A percentile compares a stretch with the other conserved stretches of the same genome.
Conservation (phyloP, 805 yeast genomes). For the Groenewaldozyma tartarivorans region DNA sequence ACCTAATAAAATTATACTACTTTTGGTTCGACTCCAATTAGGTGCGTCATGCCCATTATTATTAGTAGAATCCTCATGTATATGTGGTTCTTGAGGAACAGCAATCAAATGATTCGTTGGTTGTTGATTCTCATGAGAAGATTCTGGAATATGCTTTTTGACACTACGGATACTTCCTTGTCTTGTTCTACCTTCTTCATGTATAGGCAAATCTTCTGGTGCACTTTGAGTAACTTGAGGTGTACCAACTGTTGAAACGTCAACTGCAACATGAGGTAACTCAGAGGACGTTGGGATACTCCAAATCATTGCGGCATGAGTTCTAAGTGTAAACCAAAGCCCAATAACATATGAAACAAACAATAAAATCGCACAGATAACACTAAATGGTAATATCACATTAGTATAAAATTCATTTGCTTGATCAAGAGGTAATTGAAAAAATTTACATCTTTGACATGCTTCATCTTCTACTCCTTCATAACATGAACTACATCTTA, state of each 20-base stretch:
- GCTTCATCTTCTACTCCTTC: constrained; percentile 12
- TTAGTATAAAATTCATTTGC: constrained; percentile 55
- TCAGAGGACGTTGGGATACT: constrained; percentile 1
- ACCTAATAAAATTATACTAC: constrained; percentile 68
- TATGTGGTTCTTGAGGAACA: not conserved
- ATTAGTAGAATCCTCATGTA: constrained; percentile 1
- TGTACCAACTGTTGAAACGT: not conserved
- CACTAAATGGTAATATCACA: constrained; percentile 73
- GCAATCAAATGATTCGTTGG: constrained; percentile 2
- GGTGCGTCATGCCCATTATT: constrained; percentile 92
- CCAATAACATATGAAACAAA: constrained; percentile 84
- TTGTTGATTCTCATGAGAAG: not conserved
- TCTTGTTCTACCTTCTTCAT: too few species aligned
- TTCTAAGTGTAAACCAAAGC: constrained; percentile 81
- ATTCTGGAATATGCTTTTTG: not conserved
- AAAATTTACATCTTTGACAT: constrained; percentile 66
- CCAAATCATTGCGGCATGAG: constrained; percentile 97
- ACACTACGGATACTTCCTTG: not conserved
- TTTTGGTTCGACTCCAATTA: constrained; percentile 85
- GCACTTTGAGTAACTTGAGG: not conserved
- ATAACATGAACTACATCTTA: constrained; percentile 54
- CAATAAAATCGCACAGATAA: constrained; percentile 69
- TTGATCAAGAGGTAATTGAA: constrained; percentile 59
- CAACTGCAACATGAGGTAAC: constrained; percentile 1
- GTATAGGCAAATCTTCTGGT: not conserved